Conservation (phyloP, 179 eudicot genomes). For the Spinacia oleracea region DNA sequence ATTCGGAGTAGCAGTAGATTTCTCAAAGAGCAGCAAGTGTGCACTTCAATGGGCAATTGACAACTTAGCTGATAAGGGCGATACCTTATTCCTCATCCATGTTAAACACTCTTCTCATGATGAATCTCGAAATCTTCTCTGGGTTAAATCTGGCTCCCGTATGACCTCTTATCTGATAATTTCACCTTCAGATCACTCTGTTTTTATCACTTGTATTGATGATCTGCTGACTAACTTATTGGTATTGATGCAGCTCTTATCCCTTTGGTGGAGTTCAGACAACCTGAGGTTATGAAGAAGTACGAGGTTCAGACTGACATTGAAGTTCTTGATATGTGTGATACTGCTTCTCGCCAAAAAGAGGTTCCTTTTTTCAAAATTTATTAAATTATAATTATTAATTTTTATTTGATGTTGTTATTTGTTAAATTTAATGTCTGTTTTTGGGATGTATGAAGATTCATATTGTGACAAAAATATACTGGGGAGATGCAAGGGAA, state of each 20-base stretch:
- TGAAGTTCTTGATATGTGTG: conserved; percentile 56
- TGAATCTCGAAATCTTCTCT: conserved; percentile 44
- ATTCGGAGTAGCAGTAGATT: conserved; percentile 83
- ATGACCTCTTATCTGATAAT: conserved; percentile 19
- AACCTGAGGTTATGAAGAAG: conserved; percentile 52
- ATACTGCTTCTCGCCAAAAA: conserved; percentile 48
- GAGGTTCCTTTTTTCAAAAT: conserved; percentile 45
- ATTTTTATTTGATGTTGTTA: neutral
- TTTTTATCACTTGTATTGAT: too few relatives aligned
- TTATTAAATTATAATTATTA: neutral
- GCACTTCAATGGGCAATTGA: conserved; percentile 85
- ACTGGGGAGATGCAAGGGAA: conserved; percentile 96
- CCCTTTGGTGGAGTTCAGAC: conserved; percentile 55
- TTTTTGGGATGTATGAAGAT: conserved; percentile 38
- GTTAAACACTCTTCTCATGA: conserved; percentile 32
- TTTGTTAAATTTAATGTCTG: neutral
- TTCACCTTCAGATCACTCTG: too few relatives aligned
- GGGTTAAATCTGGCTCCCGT: conserved; percentile 46
- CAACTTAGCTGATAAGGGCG: conserved; percentile 63
- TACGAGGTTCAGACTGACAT: conserved; percentile 52
- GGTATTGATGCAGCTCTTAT: conserved; percentile 50
- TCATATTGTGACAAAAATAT: conserved; percentile 52
- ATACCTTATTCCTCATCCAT: conserved; percentile 54
- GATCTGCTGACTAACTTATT: conserved; percentile 2
- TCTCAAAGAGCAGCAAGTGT: conserved; percentile 70